Base-by-base conservation (phyloP, 1,139 yeast species). In the Debaryomycetaceae sp. region DNA sequence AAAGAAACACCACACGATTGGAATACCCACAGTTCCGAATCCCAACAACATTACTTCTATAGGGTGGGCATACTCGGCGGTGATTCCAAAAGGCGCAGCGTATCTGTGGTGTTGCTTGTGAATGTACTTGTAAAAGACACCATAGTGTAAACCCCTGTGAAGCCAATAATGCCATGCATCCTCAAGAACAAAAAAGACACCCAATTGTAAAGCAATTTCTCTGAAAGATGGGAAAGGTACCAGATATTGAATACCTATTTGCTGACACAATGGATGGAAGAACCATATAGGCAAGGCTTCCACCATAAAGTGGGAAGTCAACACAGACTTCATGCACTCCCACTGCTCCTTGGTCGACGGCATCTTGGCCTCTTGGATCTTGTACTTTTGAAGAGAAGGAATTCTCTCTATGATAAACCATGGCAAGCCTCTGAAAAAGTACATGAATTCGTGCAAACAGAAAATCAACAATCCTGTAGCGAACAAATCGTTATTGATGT, bases 1-100 rank as follows among this genome's bases (percentile, higher is more conserved):
- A 34, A 69, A 48, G 50, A 58, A 69, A 23, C 76, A 74, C 52
- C 72, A 73, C 36, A 87, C 63, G 42, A 91, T 78, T 40, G 98
- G 98, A 67, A 88, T 82, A 40, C 97, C 97, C 35, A 91, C 96
- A 24, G 98, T 91, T 45, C 98, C 98, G 48, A 87, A 78, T 34
- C 98, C 98, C 47, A 93, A 75, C 42, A 90, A 78, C 73, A 90
- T 82, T 24, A 93, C 96, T 69, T 91, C 98, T 33, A 84, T 75
- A 4, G 98, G 98, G 60, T 91, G 97, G 6, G 98, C 98, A 63
- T 91, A 91, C 68, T 91, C 98, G 24, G 98, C 98, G 44, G 97
- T 85, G 50, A 91, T 74, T 22, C 98, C 98, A 63, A 91, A 91
- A 31, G 98, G 98, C 36, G 97, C 97, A 24, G 97, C 96, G 63